Percentiles rank a stretch among this genome's conserved stretches.
Evolutionary conservation across 1,139 yeast species (phyloP).

Genomic region (Debaryomycetaceae sp.): DNA sequence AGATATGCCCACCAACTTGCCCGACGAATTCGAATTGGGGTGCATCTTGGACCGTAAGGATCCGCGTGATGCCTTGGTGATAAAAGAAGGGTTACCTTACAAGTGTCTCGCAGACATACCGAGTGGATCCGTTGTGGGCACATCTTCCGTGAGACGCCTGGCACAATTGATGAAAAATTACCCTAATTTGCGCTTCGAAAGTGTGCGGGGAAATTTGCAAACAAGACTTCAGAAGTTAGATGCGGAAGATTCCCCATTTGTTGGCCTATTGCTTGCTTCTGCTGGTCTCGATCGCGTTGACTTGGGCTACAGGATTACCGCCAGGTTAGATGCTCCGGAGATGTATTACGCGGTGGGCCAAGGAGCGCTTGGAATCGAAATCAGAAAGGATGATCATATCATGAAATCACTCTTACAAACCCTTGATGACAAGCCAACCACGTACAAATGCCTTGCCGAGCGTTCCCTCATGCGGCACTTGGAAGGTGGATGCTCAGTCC

Average conservation of each 20-base stretch:
- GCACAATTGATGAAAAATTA: slow-evolving; percentile 51
- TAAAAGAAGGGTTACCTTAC: slow-evolving; percentile 65
- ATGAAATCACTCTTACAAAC: slow-evolving; percentile 55
- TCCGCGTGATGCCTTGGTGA: slow-evolving; percentile 90
- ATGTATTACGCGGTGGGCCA: slow-evolving; percentile 98
- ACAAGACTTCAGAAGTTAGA: slow-evolving; percentile 80
- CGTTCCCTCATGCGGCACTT: slow-evolving; percentile 79
- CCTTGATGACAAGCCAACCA: slow-evolving; percentile 64
- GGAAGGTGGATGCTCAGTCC: slow-evolving; percentile 98
- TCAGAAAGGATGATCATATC: slow-evolving; percentile 61
- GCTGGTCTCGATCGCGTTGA: slow-evolving; percentile 84
- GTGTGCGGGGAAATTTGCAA: slow-evolving; percentile 83
- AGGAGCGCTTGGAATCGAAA: slow-evolving; percentile 93
- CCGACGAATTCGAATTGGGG: slow-evolving; percentile 86
- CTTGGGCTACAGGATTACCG: slow-evolving; percentile 66
- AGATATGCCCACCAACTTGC: slow-evolving; percentile 91
- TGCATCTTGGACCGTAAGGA: slow-evolving; percentile 82
- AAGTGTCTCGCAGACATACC: slow-evolving; percentile 71
- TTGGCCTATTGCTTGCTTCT: slow-evolving; percentile 83
- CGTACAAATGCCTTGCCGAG: slow-evolving; percentile 85
- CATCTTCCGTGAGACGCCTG: slow-evolving; percentile 89
- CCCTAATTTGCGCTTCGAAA: slow-evolving; percentile 50
- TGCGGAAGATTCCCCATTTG: slow-evolving; percentile 58
- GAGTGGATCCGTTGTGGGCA: slow-evolving; percentile 82
- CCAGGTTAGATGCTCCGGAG: slow-evolving; percentile 66